These are phyloP conservation scores for Vigna trinervia DNA, from an alignment of 306 rosid genomes.

Conservation along the genomic window DNA sequence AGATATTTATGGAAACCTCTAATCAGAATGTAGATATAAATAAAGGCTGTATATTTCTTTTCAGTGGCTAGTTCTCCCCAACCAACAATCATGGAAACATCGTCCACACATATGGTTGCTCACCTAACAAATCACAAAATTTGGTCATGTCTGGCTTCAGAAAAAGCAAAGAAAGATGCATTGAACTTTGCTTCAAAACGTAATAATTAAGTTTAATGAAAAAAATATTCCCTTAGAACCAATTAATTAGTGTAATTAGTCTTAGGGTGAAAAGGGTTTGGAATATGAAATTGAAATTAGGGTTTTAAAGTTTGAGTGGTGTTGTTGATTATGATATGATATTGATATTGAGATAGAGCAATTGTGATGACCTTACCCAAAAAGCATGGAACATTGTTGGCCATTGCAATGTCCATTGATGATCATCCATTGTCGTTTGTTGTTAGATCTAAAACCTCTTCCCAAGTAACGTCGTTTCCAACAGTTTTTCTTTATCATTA, in stretches of 20 bases:
- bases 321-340: not conserved
- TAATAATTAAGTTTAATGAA: no score
- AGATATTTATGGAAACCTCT: not conserved
- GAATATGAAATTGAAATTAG: not conserved
- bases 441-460: not conserved
- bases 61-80: slow-evolving; percentile 1
- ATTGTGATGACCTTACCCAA: slow-evolving; percentile 32
- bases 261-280: slow-evolving; percentile 13
- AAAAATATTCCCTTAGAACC: not conserved
- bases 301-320: no score
- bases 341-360: slow-evolving; percentile 16
- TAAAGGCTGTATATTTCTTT: not conserved
- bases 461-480: slow-evolving; percentile 7
- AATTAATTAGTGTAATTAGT: not conserved
- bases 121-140: slow-evolving; percentile 27
- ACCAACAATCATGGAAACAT: slow-evolving; percentile 6
- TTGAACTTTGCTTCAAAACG: not conserved
- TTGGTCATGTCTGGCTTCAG: slow-evolving; percentile 5
- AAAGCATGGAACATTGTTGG: slow-evolving; percentile 39
- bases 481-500: not conserved
- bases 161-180: slow-evolving; percentile 18
- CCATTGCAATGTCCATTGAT: slow-evolving; percentile 34
- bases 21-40: not conserved
- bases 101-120: slow-evolving; percentile 23
- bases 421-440: slow-evolving; percentile 1